Base-by-base conservation (phyloP, 441 rosid species). In the Omphalea diandra region DNA sequence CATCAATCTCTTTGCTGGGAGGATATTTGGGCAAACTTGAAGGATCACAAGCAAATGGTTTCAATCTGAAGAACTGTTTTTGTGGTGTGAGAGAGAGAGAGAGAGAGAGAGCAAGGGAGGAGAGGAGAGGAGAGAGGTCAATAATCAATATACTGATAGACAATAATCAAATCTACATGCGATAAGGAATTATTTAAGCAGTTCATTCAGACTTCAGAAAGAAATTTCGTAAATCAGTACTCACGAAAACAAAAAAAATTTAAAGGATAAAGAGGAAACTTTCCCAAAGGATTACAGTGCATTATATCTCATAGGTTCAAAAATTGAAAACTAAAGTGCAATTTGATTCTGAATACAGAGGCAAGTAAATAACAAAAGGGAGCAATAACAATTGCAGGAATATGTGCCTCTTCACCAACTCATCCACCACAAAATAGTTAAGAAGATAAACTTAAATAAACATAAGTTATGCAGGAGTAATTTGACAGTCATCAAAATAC, bases 1-100 rank as follows among this genome's bases (percentile, higher is more conserved):
- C 92, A 77, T 94, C 93, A 66, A 94, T 86, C 84, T 91, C 97
- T 80, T 91, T 94, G 79, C 92, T 90, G n/a, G 96, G 97, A 80
- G 97, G 92, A 82, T 91, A 94, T 69, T 87, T 91, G 40, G 96
- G 97, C 78, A 91, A 79, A 77, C 74, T 64, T 67, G 92, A 86
- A 67, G 96, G 93, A 74, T 94, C 95, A 44, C 97, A 91, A 59
- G 93, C 87, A 79, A 81, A 79, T 11, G 96, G 97, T 49, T 84
- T 81, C 57, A 89, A 78, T 49, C 83, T 75, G 69, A 91, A 91
- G 77, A 77, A 88, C 98, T 93, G 85, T 49, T 6, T 59, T 44
- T 20, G 9, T 11, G 5, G 15, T 59, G 38, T 47, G 44, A 36
- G 55, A 63, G 33, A 65, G 27, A 15, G 17, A 15, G 20, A 46